A percentile compares a stretch with the other conserved stretches of the same genome.
These are phyloP conservation scores for Microdochium trichocladiopsis DNA, from an alignment of 2,329 filamentous ascomycete genomes.

Conservation along the genomic window DNA sequence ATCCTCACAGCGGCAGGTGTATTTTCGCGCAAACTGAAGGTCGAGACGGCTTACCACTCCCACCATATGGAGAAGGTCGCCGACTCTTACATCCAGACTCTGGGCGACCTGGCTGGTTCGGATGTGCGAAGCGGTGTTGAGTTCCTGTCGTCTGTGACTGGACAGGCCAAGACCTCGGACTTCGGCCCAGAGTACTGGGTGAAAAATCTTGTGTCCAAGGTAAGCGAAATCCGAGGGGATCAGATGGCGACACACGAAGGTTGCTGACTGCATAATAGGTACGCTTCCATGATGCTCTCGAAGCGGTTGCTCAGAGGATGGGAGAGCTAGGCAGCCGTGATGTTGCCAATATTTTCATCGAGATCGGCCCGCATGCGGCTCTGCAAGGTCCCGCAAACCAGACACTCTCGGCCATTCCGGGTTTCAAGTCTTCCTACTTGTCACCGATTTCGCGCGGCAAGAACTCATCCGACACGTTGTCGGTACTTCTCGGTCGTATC, in stretches of 20 bases:
- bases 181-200: constrained; percentile 2
- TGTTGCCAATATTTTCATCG: constrained; percentile 13
- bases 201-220: neutral
- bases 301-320: constrained; percentile 3
- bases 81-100: constrained; percentile 4
- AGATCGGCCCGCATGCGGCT: constrained; percentile 28
- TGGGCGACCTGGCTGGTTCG: neutral
- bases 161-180: constrained; percentile 2
- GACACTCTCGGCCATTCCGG: constrained; percentile 12
- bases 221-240: too few species aligned
- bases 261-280: constrained; percentile 7
- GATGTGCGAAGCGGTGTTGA: constrained; percentile 1
- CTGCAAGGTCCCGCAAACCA: constrained; percentile 32
- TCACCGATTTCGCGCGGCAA: constrained; percentile 12
- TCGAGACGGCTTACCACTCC: constrained; percentile 25
- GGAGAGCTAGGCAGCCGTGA: constrained; percentile 5
- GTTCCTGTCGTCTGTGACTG: constrained; percentile 1
- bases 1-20: constrained; percentile 32
- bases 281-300: constrained; percentile 8
- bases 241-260: constrained; percentile 13
- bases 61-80: constrained; percentile 20
- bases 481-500: constrained; percentile 15
- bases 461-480: constrained; percentile 11
- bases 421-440: constrained; percentile 9
- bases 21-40: constrained; percentile 26